Evolutionary conservation across 2,329 filamentous ascomycete genomes (phyloP), one percentile per base, ranked within the genome.

Genomic region (Penicillium sp.): DNA sequence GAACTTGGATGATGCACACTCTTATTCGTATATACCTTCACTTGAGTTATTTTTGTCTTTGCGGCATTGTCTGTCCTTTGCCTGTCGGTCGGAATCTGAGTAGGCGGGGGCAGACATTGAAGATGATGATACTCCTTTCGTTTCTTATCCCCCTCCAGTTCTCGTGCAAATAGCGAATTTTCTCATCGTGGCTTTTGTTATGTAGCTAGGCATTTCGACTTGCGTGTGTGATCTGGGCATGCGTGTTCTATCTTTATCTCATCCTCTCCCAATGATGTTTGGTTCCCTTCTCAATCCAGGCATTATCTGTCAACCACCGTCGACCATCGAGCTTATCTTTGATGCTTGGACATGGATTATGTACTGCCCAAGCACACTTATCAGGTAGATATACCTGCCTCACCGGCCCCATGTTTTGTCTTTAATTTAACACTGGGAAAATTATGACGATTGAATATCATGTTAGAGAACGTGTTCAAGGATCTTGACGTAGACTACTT

Each of bases 91-190:
- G 23, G 18, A 14, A 18, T 30, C 16, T 28, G 14, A 26, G 27
- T 38, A 35, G 13, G 33, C 27, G 21, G 15, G 11, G 30, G 28
- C 33, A 27, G 19, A 41, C 33, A 31, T 18, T 35, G 14, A 21
- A 19, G n/a, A 27, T 38, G 21, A 30, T 33, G 15, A 29, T 35
- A 4, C 20, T 21, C 19, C 18, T 39, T 36, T 36, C 23, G 25
- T 42, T 37, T 31, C 28, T 46, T 28, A 20, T 44, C 33, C 35
- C 28, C 8, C 17, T n/a, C 5, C 26, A 11, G 20, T 27, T 43
- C 26, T 39, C 28, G 36, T 48, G 45, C 41, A 56, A 47, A 49
- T 48, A 54, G 39, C 50, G 51, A 34, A 47, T 43, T 35, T 46
- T 42, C 27, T 43, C 41, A 21, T 48, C 41, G 23, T 37, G 20